Evolutionary conservation across 345 rosid genomes (phyloP).

Genomic region (Acer negundo): DNA sequence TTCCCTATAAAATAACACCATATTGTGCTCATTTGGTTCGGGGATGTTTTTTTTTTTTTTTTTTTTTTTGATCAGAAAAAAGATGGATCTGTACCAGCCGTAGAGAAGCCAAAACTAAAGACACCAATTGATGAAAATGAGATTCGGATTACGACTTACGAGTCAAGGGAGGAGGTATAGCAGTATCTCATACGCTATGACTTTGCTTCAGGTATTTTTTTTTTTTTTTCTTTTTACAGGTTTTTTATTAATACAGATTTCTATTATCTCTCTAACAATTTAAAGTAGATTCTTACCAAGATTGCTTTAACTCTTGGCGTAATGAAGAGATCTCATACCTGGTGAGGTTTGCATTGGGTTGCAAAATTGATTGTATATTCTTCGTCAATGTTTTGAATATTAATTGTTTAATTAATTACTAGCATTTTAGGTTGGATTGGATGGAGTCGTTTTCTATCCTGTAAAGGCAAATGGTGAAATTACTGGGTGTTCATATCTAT

Average conservation of each 20-base stretch:
- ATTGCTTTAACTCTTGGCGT: constrained; percentile 59
- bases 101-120: constrained; percentile 75
- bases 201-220: constrained; percentile 63
- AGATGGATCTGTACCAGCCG: constrained; percentile 84
- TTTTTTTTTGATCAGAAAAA: no score
- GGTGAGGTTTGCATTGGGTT: constrained; percentile 36
- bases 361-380: constrained; percentile 7
- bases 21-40: neutral
- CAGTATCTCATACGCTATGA: constrained; percentile 84
- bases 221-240: no score
- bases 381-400: neutral
- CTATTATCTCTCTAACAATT: neutral
- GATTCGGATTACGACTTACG: constrained; percentile 60
- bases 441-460: neutral
- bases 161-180: constrained; percentile 83
- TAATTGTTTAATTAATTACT: neutral
- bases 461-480: constrained; percentile 1
- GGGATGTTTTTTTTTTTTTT: neutral
- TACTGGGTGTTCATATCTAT: neutral
- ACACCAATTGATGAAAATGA: constrained; percentile 80
- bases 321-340: constrained; percentile 43
- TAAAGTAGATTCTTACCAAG: constrained; percentile 62
- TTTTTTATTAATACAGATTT: no score
- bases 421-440: neutral
- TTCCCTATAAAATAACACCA: no score